Evolutionary conservation across 805 yeast species (phyloP), one percentile per base, ranked within the genome.

Genomic region (Brettanomyces sp.): DNA sequence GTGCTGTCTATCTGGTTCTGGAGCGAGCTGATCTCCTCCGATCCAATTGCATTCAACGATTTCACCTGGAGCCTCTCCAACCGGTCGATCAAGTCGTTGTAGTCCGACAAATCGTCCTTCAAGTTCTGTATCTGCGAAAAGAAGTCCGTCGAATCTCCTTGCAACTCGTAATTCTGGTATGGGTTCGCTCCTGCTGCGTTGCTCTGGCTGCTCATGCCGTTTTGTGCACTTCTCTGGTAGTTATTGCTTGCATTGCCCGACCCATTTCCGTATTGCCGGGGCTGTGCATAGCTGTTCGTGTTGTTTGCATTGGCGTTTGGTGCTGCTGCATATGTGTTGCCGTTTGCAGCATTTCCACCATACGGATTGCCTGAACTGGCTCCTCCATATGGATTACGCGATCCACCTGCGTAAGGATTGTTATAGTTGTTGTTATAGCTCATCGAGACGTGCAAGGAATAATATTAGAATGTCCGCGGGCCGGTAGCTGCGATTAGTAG

Each of bases 1-100:
- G 86, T 72, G 49, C 77, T 71, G 60, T 90, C 96, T 49, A 93
- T 74, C 65, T 86, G 88, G 52, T 76, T 74, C 64, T 88, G 81
- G 49, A 80, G 71, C 57, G 78, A 76, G 46, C 76, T 76, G 58
- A 83, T 85, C 57, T 79, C 80, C 49, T 81, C 84, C 50, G 78
- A 79, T 55, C 81, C 81, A 50, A 85, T 79, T 53, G 85, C 93
- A 52, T 80, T 80, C 57, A 87, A 68, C 36, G 88, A 69, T 55
- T 80, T 77, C 59, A 74, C 73, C 68, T 87, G 95, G 56, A 81
- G 73, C 47, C 74, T 71, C 62, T 84, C 85, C 49, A 86, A 77
- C 55, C 82, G 72, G 54, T 80, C 80, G 51, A 87, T 77, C 51
- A 83, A 68, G 57, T 75, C 77, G 59, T 80, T 79, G 64, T 84